Evolutionary conservation across 768 basidiomycete genomes (phyloP).

Genomic region (Porpolomopsis calyptriformis): DNA sequence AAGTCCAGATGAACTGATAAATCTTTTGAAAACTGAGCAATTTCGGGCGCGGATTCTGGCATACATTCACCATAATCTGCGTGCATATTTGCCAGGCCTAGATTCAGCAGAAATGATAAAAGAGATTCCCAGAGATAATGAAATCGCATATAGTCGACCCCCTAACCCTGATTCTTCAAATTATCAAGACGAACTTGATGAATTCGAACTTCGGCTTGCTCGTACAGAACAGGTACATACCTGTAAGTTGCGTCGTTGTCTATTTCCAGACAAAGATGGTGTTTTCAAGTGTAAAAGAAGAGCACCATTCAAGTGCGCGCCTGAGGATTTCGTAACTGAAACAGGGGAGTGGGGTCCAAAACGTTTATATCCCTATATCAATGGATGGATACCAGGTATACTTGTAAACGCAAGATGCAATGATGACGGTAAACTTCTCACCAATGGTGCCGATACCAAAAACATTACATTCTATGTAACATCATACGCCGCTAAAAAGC

Average conservation of each 20-base stretch:
- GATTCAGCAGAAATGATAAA: constrained; percentile 11
- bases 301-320: constrained; percentile 20
- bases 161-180: constrained; percentile 18
- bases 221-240: constrained; percentile 24
- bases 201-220: constrained; percentile 16
- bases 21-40: constrained; percentile 12
- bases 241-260: constrained; percentile 19
- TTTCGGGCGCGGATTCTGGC: constrained; percentile 22
- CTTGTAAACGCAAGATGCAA: constrained; percentile 16
- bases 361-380: constrained; percentile 2
- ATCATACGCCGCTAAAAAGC: constrained; percentile 17
- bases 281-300: constrained; percentile 23
- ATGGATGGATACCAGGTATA: constrained; percentile 1
- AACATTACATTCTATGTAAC: constrained; percentile 25
- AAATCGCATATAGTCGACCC: constrained; percentile 26
- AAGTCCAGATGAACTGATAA: constrained; percentile 11
- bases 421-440: constrained; percentile 30
- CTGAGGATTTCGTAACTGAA: constrained; percentile 16
- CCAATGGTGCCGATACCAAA: constrained; percentile 23
- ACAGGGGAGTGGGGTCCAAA: constrained; percentile 23
- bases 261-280: constrained; percentile 9
- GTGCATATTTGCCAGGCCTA: constrained; percentile 20
- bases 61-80: constrained; percentile 24
- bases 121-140: constrained; percentile 10
- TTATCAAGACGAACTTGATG: constrained; percentile 6